Conservation (phyloP, 257 asterid species). For the Paraleonurus japonicus region DNA sequence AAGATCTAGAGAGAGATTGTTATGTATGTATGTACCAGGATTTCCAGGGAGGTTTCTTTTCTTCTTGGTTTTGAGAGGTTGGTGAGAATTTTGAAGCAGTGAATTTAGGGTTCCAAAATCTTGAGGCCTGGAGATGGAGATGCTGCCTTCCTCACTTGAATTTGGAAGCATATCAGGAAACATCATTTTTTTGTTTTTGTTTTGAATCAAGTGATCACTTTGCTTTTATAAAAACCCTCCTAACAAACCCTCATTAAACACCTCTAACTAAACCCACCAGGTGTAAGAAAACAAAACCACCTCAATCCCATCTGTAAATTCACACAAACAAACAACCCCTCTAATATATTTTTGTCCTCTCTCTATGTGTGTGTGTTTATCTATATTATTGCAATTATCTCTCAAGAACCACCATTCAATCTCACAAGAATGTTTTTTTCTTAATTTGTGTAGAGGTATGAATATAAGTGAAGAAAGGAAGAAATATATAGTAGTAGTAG, state of each 20-base stretch:
- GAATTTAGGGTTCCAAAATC: conserved; percentile 47
- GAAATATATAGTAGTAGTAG: conserved; percentile 9
- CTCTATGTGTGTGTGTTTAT: not conserved
- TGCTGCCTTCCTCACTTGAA: conserved; percentile 53
- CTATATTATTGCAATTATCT: not conserved
- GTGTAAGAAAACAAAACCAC: conserved; percentile 34
- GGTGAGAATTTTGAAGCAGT: conserved; percentile 37
- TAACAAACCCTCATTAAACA: conserved; percentile 51
- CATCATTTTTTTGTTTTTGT: conserved; percentile 31
- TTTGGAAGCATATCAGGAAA: conserved; percentile 44
- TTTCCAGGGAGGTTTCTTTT: conserved; percentile 85
- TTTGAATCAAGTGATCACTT: not conserved
- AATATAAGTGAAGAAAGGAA: conserved; percentile 35
- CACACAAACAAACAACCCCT: conserved; percentile 31
- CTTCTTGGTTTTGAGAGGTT: conserved; percentile 53
- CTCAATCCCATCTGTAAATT: conserved; percentile 35
- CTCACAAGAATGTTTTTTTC: not conserved
- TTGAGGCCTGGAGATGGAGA: conserved; percentile 53
- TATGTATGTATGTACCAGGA: no score
- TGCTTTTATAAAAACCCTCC: conserved; percentile 10
- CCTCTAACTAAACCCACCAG: conserved; percentile 38
- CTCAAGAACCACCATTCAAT: not conserved
- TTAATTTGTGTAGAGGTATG: conserved; percentile 34
- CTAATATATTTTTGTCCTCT: not conserved
- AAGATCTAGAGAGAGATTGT: no score